Evolutionary conservation across 257 asterid genomes (phyloP), one percentile per base, ranked within the genome.

Genomic region (Solanum clarkiae): DNA sequence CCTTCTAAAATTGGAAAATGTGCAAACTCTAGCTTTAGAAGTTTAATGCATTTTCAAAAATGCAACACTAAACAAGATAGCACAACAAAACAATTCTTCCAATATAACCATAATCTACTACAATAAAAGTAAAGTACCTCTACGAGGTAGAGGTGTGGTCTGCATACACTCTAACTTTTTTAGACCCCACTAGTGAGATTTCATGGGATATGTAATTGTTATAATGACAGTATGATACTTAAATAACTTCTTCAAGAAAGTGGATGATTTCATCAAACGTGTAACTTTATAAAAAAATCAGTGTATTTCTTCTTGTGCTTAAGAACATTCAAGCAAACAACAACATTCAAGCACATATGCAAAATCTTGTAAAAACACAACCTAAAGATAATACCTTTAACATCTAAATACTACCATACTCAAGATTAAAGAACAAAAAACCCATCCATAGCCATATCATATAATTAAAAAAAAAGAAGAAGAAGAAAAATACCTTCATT

Each of bases 401-500:
- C 10, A 75, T 56, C 13, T 80, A 57, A 36, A 32, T 80, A 29
- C 11, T 42, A 55, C 5, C 66, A 54, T 4, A 32, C 47, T 75
- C 56, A 63, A 14, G 11, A 60, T 55, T 14, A 22, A 24, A 53
- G 36, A 36, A 17, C 36, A 18, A n/a, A 36, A 47, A 80, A 57
- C 59, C 20, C 60, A 26, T 80, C 74, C 60, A 84, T 8, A 18
- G 36, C 16, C 26, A 45, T 69, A 70, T 9, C 42, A 9, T 17
- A n/a, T 1, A 5, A 17, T n/a, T 56, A 40, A 18, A 69, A 6
- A 42, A 10, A 12, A 29, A 0, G n/a, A 22, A 9, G 8, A 16
- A 60, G 68, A 55, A 3, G 40, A 53, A 5, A 44, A 54, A 32
- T 91, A 92, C 94, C 94, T 56, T 69, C 72, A 80, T 87, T 85